Conservation (phyloP, 768 basidiomycete genomes). For the Leucosporidium scottii region DNA sequence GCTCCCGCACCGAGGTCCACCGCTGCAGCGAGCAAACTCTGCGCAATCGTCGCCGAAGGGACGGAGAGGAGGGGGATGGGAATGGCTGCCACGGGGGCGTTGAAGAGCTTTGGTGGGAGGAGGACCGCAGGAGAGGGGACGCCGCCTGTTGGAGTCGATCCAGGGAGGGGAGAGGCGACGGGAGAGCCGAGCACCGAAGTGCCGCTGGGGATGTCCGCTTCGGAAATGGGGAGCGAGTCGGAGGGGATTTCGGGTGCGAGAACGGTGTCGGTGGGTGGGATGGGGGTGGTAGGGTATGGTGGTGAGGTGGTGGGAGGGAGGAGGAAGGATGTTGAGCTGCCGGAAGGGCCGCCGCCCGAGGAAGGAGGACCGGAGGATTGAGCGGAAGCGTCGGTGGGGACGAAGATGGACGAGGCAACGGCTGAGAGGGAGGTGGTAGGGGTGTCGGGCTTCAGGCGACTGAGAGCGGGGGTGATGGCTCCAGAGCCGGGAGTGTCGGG, state of each 20-base stretch:
- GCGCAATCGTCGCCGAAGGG: conserved; percentile 18
- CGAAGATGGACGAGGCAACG: conserved; percentile 19
- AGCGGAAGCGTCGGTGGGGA: neutral
- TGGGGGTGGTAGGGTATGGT: conserved; percentile 13
- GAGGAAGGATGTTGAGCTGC: conserved; percentile 6
- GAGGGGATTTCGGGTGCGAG: conserved; percentile 22
- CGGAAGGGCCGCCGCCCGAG: neutral
- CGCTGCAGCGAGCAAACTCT: conserved; percentile 30
- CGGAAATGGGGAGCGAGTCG: conserved; percentile 14
- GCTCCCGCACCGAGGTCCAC: conserved; percentile 37
- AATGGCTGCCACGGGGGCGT: conserved; percentile 30
- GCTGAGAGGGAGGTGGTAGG: conserved; percentile 20
- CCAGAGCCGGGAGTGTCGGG: neutral
- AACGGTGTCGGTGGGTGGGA: conserved; percentile 23
- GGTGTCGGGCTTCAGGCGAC: neutral
- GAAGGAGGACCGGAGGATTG: too few species aligned
- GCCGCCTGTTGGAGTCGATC: conserved; percentile 8
- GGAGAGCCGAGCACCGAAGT: conserved; percentile 29
- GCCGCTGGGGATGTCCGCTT: conserved; percentile 25
- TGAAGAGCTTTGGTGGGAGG: conserved; percentile 31
- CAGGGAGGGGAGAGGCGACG: neutral
- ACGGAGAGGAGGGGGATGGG: conserved; percentile 30
- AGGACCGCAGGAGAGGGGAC: conserved; percentile 21
- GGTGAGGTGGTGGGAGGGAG: conserved; percentile 21
- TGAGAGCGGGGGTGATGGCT: neutral